These are phyloP conservation scores for Fragaria iinumae DNA, from an alignment of 306 rosid species.

Conservation along the genomic window DNA sequence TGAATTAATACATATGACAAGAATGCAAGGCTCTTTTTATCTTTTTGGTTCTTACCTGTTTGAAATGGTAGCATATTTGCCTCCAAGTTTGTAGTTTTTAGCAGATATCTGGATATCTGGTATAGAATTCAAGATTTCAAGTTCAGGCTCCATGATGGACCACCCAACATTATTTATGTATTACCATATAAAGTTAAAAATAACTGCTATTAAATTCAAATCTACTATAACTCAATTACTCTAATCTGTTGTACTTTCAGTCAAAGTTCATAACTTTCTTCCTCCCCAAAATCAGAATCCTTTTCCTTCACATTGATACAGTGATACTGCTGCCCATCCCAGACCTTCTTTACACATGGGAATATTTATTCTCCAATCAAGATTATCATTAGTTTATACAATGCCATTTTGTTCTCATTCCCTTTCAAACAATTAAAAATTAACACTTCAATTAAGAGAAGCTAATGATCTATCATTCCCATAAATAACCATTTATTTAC, in stretches of 20 bases:
- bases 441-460: conserved; percentile 10
- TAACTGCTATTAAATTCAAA: background rate
- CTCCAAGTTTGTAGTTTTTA: background rate
- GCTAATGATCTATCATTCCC: conserved; percentile 10
- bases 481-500: conserved; percentile 16
- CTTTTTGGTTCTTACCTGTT: background rate
- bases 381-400: conserved; percentile 27
- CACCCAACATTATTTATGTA: background rate
- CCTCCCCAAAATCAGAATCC: conserved; percentile 40
- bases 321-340: conserved; percentile 10
- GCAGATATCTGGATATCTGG: background rate
- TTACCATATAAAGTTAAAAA: background rate
- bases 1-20: no score
- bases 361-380: conserved; percentile 31
- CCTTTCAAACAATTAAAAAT: conserved; percentile 36
- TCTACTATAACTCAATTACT: background rate
- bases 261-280: conserved; percentile 40
- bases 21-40: background rate
- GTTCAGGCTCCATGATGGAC: background rate
- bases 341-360: conserved; percentile 27
- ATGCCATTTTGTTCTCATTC: conserved; percentile 54
- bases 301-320: conserved; percentile 23
- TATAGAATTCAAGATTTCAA: background rate
- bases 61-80: background rate
- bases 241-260: conserved; percentile 4